A percentile compares a stretch with the other conserved stretches of the same genome.
phyloP scores from a whole-genome alignment of 306 rosid genomes.

The Comarum palustre region DNA sequence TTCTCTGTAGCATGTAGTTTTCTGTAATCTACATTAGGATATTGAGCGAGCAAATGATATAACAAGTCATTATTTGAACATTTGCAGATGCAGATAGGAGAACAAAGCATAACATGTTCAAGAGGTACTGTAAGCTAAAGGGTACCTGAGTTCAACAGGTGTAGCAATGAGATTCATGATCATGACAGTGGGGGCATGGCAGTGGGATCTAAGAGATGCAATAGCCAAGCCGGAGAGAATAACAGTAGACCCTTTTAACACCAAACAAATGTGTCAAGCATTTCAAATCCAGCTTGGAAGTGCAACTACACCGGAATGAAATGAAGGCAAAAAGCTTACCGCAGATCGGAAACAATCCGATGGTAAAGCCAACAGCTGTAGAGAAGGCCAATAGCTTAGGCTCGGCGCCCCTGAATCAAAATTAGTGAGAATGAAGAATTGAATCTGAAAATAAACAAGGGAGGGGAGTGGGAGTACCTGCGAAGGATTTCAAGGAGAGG shows the following conservation, averaged over 20 bases:
- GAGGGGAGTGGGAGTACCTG: slow-evolving; percentile 34
- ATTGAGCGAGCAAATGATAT: no score
- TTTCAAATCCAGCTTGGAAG: no score
- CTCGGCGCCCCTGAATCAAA: slow-evolving; percentile 73
- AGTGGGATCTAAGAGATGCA: slow-evolving; percentile 60
- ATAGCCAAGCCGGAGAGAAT: slow-evolving; percentile 70
- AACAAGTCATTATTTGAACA: neutral
- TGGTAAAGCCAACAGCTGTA: slow-evolving; percentile 81
- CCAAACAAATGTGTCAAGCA: slow-evolving; percentile 12
- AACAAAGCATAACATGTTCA: neutral
- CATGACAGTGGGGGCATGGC: slow-evolving; percentile 91
- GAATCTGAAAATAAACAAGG: no score
- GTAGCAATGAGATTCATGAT: slow-evolving; percentile 83
- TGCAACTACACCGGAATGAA: no score
- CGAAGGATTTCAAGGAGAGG: slow-evolving; percentile 68
- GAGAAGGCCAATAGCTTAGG: slow-evolving; percentile 84
- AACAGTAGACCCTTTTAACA: slow-evolving; percentile 67
- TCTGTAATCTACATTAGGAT: neutral
- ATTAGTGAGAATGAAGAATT: no score
- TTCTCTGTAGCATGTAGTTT: neutral
- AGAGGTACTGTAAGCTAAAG: slow-evolving; percentile 7
- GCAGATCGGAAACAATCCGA: slow-evolving; percentile 83
- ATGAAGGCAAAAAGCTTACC: slow-evolving; percentile 39
- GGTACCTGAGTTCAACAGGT: slow-evolving; percentile 86
- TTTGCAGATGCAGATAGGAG: neutral